Evolutionary conservation across 1,284 basidiomycete genomes (phyloP).

Genomic region (Cutaneotrichosporon mucoides): DNA sequence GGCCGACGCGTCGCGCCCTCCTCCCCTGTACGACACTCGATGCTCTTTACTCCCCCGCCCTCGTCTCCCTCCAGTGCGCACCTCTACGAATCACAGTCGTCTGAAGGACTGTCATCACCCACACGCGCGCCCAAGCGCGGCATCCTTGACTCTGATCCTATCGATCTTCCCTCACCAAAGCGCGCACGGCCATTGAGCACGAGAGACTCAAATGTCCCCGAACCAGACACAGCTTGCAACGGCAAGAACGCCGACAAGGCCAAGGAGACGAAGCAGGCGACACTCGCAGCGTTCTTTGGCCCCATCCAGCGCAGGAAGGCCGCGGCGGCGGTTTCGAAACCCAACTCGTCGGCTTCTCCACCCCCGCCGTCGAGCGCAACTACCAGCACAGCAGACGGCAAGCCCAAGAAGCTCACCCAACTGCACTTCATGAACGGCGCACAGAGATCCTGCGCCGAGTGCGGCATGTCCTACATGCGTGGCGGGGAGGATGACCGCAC

Average conservation of each 20-base stretch:
- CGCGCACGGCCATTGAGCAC: neutral
- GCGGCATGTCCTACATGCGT: constrained; percentile 49
- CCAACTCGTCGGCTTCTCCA: neutral
- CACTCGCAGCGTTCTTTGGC: constrained; percentile 2
- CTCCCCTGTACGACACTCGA: constrained; percentile 10
- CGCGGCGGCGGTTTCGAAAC: neutral
- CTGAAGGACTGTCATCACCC: neutral
- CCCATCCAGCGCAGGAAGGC: neutral
- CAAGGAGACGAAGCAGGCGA: constrained; percentile 1
- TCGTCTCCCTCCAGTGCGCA: neutral
- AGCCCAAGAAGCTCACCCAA: constrained; percentile 24
- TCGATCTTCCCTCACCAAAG: neutral
- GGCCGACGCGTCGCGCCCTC: constrained; percentile 20
- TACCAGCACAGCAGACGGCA: neutral
- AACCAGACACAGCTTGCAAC: too few relatives aligned
- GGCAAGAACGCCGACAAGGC: neutral
- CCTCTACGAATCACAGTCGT: neutral
- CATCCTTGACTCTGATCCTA: neutral
- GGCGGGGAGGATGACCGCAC: constrained; percentile 47
- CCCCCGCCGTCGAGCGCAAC: too few relatives aligned
- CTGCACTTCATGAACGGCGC: constrained; percentile 37
- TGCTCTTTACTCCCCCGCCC: constrained; percentile 8
- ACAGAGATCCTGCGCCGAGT: constrained; percentile 43
- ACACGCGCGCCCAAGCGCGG: constrained; percentile 1
- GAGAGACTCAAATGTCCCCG: too few relatives aligned